Percentiles rank a stretch among this genome's conserved stretches.
phyloP scores from a whole-genome alignment of 805 yeast genomes.

The Candida oleophila region DNA sequence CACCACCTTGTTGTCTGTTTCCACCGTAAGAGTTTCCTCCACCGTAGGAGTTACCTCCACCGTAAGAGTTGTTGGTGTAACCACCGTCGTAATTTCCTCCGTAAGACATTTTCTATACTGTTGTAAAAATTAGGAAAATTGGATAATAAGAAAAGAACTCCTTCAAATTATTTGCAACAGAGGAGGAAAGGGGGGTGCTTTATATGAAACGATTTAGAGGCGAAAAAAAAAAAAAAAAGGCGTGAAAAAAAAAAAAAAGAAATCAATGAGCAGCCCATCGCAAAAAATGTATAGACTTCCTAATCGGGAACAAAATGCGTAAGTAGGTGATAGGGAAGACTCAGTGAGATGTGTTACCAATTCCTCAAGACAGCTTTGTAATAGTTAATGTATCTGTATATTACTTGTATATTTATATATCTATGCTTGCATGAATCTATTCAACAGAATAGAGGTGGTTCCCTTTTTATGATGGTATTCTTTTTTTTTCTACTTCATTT shows the following conservation, averaged over 20 bases:
- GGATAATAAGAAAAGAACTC: background rate
- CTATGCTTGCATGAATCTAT: background rate
- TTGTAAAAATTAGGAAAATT: background rate
- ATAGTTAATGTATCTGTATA: background rate
- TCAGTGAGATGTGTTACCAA: too few species aligned
- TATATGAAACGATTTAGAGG: constrained; percentile 1
- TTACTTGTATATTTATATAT: background rate
- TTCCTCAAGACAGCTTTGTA: background rate
- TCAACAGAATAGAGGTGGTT: background rate
- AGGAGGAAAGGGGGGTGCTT: background rate
- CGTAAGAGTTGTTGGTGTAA: constrained; percentile 20
- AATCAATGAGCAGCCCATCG: constrained; percentile 7
- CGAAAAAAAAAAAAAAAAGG: constrained; percentile 1
- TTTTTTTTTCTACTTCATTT: background rate
- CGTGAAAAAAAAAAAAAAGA: constrained; percentile 8
- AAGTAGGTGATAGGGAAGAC: background rate
- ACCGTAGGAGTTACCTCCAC: constrained; percentile 29
- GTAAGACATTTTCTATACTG: constrained; percentile 36
- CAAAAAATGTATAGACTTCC: constrained; percentile 9
- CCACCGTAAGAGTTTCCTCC: constrained; percentile 30
- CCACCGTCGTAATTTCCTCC: constrained; percentile 29
- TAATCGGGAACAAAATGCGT: too few species aligned
- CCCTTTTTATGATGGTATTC: background rate
- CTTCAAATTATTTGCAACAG: background rate
- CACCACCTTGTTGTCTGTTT: constrained; percentile 22